Base-by-base conservation (phyloP, 2,329 filamentous ascomycete genomes). In the Alternaria arbusti region DNA sequence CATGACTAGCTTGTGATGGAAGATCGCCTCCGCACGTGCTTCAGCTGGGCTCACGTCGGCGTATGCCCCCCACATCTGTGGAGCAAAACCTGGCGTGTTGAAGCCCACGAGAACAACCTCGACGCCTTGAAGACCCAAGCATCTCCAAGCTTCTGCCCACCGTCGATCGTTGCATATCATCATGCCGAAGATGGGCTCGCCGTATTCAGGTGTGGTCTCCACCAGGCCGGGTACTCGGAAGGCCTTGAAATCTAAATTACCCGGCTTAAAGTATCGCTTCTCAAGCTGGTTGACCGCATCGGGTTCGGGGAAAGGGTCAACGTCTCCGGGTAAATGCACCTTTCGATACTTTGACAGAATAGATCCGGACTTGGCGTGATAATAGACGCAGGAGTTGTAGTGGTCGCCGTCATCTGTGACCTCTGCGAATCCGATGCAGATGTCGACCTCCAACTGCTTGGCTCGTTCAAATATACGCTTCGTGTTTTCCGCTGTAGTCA, bases 141-240 rank as follows among this genome's bases (percentile, higher is more conserved):
- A 78, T 23, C 85, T 75, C 84, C 85, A 87, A 4, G 80, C 80
- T 67, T 86, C 85, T 0, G 82, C 78, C 85, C 84, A 86, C 12
- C 85, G 77, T 6, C 84, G 72, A 71, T 86, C 85, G 65, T 86
- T 87, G 74, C 85, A 87, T 60, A 87, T 86, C 74, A 86, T 80
- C 84, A 86, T 86, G 11, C 85, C 78, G 30, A 86, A 59, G 45
- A 87, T 85, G 4, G 84, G 82, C 65, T 86, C 84, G 1, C 82
- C 82, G 22, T 75, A 76, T 3, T 73, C 72, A 12, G 57, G 25
- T 10, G 56, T 52, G 5, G 49, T 44, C 1, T 76, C 75, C 3
- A 59, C 54, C 0, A 69, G 68, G 45, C 64, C 70, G 2, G 70
- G 50, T 64, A 76, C 61, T 73, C 64, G 63, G 40, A 68, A 70